A percentile compares a stretch with the other conserved stretches of the same genome.
Evolutionary conservation across 2,329 filamentous ascomycete genomes (phyloP).

Genomic region (Ascosphaera acerosa): DNA sequence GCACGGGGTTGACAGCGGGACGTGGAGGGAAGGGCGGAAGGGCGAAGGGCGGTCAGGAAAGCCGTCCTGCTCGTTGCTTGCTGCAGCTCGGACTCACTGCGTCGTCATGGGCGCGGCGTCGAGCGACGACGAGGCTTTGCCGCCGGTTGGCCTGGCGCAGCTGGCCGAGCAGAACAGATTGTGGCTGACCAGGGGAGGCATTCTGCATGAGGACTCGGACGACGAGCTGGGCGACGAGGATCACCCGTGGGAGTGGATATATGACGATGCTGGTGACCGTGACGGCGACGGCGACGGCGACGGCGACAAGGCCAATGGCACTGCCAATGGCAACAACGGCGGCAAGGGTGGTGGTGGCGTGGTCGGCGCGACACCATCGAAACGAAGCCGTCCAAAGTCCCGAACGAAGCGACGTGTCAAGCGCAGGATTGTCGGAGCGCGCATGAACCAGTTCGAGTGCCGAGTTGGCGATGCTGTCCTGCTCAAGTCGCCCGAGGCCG

Average conservation of each 20-base stretch:
- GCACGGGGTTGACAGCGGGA: too few relatives aligned
- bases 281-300: conserved; percentile 6
- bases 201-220: conserved; percentile 57
- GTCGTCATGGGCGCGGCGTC: too few relatives aligned
- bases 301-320: too few relatives aligned
- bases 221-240: conserved; percentile 59
- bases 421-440: conserved; percentile 47
- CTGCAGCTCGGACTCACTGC: too few relatives aligned
- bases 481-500: conserved; percentile 63
- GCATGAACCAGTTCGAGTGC: conserved; percentile 60
- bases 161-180: conserved; percentile 17
- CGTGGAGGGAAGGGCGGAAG: too few relatives aligned
- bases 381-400: conserved; percentile 6
- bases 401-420: conserved; percentile 9
- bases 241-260: conserved; percentile 57
- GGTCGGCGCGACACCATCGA: conserved; percentile 2
- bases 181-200: conserved; percentile 33
- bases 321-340: conserved; percentile 4
- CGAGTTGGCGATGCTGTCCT: conserved; percentile 60
- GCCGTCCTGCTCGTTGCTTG: conserved; percentile 1
- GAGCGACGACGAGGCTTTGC: too few relatives aligned
- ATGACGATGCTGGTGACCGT: conserved; percentile 19
- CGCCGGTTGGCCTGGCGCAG: too few relatives aligned
- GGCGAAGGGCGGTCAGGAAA: too few relatives aligned
- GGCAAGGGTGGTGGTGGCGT: conserved; percentile 3